A percentile compares a stretch with the other conserved stretches of the same genome.
Evolutionary conservation across 2,329 filamentous ascomycete genomes (phyloP).

Genomic region (Sclerotinia trifoliorum): DNA sequence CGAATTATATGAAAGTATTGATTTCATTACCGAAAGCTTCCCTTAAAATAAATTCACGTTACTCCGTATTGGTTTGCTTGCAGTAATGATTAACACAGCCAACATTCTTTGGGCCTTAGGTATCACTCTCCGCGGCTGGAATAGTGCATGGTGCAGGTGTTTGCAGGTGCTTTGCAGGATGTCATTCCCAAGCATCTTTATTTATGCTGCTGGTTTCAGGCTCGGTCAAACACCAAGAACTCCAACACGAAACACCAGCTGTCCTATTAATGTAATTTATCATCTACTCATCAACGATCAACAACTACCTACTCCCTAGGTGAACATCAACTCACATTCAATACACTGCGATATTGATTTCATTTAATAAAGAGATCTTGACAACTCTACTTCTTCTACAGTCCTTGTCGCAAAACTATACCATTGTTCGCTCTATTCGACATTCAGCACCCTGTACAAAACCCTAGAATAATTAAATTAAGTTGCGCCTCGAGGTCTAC

Average conservation of each 20-base stretch:
- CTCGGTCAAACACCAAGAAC: background rate
- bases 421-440: background rate
- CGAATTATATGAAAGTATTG: background rate
- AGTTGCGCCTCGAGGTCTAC: background rate
- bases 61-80: no score
- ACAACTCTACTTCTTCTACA: background rate
- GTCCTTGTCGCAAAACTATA: background rate
- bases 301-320: no score
- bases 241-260: slow-evolving; percentile 1
- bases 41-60: no score
- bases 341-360: background rate
- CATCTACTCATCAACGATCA: background rate
- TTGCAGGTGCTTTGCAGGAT: background rate
- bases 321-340: background rate
- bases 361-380: background rate
- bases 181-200: background rate
- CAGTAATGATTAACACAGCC: background rate
- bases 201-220: background rate
- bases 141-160: no score
- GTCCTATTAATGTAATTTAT: background rate
- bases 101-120: background rate
- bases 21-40: background rate
- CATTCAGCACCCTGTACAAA: background rate
- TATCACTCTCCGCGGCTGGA: background rate
- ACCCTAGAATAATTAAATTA: background rate